Evolutionary conservation across 2,329 filamentous ascomycete genomes (phyloP).

Genomic region (Monilinia laxa): DNA sequence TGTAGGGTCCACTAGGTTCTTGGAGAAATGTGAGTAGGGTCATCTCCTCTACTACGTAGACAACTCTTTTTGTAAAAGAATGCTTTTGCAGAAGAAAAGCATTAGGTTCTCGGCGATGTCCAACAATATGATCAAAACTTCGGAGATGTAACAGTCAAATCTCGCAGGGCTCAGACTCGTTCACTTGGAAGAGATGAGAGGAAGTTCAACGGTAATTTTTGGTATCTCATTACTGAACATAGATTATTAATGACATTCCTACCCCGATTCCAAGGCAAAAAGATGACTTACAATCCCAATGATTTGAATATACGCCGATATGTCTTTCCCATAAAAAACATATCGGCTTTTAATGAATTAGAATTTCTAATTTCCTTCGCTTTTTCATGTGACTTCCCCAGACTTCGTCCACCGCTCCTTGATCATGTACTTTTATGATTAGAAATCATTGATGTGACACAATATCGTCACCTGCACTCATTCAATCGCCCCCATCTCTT

Average conservation of each 20-base stretch:
- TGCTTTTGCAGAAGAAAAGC: background rate
- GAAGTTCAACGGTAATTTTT: slow-evolving; percentile 2
- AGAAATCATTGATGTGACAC: slow-evolving; percentile 18
- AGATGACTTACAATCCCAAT: slow-evolving; percentile 18
- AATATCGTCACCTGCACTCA: slow-evolving; percentile 24
- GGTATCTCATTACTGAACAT: slow-evolving; percentile 6
- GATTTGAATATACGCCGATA: slow-evolving; percentile 25
- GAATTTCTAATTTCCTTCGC: slow-evolving; percentile 1
- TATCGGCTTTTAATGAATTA: slow-evolving; percentile 20
- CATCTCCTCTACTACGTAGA: background rate
- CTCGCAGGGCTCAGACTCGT: background rate
- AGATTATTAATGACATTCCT: slow-evolving; percentile 8
- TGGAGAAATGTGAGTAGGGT: slow-evolving; percentile 15
- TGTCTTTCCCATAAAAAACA: slow-evolving; percentile 18
- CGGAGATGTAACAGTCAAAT: slow-evolving; percentile 19
- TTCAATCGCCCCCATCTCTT: slow-evolving; percentile 34
- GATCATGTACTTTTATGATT: slow-evolving; percentile 1
- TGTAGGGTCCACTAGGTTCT: slow-evolving; percentile 17
- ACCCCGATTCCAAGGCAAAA: background rate
- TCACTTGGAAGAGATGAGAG: background rate
- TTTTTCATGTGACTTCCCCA: background rate
- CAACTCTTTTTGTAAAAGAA: slow-evolving; percentile 6
- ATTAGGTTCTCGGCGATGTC: slow-evolving; percentile 10
- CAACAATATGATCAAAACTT: slow-evolving; percentile 11
- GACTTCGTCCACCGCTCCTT: slow-evolving; percentile 4